Conservation (phyloP, 345 rosid genomes). For the Linum lewisii region DNA sequence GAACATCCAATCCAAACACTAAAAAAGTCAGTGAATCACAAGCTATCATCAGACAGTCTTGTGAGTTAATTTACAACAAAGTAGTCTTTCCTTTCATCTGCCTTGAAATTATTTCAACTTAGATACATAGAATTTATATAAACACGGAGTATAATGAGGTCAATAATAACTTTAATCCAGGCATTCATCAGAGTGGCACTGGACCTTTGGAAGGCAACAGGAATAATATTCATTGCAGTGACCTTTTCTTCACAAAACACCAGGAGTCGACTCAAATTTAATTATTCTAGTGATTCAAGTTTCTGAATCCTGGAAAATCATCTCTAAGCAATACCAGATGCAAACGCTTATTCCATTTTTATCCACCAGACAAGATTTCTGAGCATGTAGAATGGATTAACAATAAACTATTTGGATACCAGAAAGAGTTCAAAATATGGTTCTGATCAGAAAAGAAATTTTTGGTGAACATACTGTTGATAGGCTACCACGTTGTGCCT, state of each 20-base stretch:
- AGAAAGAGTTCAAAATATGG: background rate
- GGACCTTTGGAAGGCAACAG: background rate
- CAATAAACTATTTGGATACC: background rate
- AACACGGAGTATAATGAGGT: too few species aligned
- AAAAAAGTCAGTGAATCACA: background rate
- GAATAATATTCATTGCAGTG: background rate
- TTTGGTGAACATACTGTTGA: slow-evolving; percentile 51
- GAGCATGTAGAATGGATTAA: background rate
- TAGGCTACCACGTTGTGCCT: slow-evolving; percentile 87
- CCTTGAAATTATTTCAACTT: background rate
- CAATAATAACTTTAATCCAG: background rate
- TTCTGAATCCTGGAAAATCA: background rate
- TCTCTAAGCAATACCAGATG: background rate
- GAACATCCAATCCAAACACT: background rate
- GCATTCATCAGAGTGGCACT: background rate
- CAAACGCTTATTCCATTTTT: background rate
- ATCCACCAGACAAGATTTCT: background rate
- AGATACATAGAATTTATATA: too few species aligned
- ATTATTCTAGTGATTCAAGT: too few species aligned
- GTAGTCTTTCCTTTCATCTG: background rate
- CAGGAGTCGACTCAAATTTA: background rate
- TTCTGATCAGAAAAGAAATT: background rate
- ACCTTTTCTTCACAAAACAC: background rate
- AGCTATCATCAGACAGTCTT: background rate
- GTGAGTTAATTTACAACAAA: background rate